These are phyloP conservation scores for Pyrus hybrid DNA, from an alignment of 331 rosid genomes.

Conservation along the genomic window DNA sequence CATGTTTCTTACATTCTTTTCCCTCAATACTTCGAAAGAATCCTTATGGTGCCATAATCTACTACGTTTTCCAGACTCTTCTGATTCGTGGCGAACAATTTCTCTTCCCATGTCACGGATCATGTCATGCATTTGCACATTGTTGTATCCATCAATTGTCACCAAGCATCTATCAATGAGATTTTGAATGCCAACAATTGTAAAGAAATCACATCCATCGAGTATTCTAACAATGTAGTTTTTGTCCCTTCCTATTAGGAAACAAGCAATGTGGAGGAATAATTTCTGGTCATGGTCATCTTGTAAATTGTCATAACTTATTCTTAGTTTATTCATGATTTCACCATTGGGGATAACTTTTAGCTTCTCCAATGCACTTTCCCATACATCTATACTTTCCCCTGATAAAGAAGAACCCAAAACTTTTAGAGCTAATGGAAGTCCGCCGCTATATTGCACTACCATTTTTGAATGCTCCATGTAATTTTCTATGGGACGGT, in stretches of 20 bases:
- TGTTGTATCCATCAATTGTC: accelerated
- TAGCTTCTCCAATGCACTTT: no score
- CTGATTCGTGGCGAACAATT: background rate
- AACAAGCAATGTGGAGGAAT: slow-evolving; percentile 15
- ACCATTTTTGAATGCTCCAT: background rate
- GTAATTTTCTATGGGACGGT: background rate
- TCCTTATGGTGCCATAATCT: background rate
- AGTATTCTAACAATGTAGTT: background rate
- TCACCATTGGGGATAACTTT: no score
- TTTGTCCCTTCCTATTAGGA: background rate
- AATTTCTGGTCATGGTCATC: background rate
- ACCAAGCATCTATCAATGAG: slow-evolving; percentile 5
- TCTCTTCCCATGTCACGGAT: slow-evolving; percentile 2
- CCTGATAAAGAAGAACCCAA: background rate
- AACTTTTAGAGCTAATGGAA: slow-evolving; percentile 8
- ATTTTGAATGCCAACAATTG: background rate
- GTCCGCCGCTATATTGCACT: background rate
- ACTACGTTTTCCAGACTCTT: background rate
- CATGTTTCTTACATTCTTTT: background rate
- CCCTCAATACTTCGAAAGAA: background rate
- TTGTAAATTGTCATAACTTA: background rate
- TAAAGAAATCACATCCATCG: background rate
- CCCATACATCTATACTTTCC: no score
- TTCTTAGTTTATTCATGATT: background rate
- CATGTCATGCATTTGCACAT: background rate